Evolutionary conservation across 306 rosid genomes (phyloP).

Genomic region (Quillaja saponaria): DNA sequence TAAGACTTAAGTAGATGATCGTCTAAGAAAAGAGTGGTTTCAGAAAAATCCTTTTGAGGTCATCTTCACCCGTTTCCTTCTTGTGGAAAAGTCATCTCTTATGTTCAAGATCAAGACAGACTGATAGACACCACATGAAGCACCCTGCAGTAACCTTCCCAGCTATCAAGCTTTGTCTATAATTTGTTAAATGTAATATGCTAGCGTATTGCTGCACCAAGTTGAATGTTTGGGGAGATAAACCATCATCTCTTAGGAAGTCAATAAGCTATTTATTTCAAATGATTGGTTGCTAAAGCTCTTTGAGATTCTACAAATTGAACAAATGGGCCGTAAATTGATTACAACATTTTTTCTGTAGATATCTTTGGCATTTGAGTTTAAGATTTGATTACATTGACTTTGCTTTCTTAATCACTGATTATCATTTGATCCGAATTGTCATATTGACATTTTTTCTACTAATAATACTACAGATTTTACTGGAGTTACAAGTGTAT

Average conservation of each 20-base stretch:
- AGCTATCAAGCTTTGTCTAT: no score
- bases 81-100: no score
- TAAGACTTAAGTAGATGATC: no score
- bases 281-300: conserved; percentile 4
- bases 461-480: conserved; percentile 54
- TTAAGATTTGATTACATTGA: conserved; percentile 18
- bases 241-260: conserved; percentile 26
- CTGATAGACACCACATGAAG: no score
- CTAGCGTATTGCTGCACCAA: no score
- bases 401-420: conserved; percentile 22
- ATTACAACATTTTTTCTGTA: conserved; percentile 19
- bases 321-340: no score
- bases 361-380: conserved; percentile 1
- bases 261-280: conserved; percentile 3
- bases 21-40: no score
- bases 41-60: no score
- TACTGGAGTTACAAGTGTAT: conserved; percentile 88
- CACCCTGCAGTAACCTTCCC: no score
- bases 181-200: no score
- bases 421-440: conserved; percentile 17
- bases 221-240: conserved; percentile 1
- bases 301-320: conserved; percentile 18
- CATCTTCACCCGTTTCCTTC: no score
- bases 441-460: conserved; percentile 28
- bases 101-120: no score